These are phyloP conservation scores for Chrysanthemum seticuspe DNA, from an alignment of 129 eudicot genomes.

Conservation along the genomic window DNA sequence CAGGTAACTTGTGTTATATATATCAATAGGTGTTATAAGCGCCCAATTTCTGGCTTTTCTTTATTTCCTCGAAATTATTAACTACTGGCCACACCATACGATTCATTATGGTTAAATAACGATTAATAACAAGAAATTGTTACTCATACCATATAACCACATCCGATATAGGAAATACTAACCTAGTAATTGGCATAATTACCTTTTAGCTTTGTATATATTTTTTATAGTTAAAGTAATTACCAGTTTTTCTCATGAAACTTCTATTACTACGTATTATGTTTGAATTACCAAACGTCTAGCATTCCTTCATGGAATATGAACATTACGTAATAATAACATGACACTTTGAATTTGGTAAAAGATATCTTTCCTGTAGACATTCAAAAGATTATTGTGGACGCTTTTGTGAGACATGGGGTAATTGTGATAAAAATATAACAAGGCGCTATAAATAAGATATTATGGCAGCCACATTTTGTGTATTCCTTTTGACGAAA, in stretches of 20 bases:
- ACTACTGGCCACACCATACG: not conserved
- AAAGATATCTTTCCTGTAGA: not conserved
- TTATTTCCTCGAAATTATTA: not conserved
- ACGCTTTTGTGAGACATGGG: not conserved
- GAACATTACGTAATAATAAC: too few relatives aligned
- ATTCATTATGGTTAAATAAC: not conserved
- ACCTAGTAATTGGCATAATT: not conserved
- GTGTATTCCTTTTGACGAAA: constrained; percentile 5
- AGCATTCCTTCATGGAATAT: too few relatives aligned
- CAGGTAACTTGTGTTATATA: constrained; percentile 57
- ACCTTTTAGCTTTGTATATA: not conserved
- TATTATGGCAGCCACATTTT: not conserved
- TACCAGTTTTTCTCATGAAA: constrained; percentile 6
- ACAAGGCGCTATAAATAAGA: not conserved
- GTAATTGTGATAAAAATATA: not conserved
- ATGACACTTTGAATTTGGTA: too few relatives aligned
- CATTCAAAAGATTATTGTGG: not conserved
- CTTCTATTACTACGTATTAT: too few relatives aligned
- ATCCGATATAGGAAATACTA: not conserved
- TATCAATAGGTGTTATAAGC: not conserved
- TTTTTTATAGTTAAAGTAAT: not conserved
- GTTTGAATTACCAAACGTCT: too few relatives aligned
- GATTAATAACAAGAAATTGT: not conserved
- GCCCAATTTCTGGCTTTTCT: constrained; percentile 5
- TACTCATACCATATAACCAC: not conserved